Base-by-base conservation (phyloP, 345 rosid species). In the Garcia nutans region DNA sequence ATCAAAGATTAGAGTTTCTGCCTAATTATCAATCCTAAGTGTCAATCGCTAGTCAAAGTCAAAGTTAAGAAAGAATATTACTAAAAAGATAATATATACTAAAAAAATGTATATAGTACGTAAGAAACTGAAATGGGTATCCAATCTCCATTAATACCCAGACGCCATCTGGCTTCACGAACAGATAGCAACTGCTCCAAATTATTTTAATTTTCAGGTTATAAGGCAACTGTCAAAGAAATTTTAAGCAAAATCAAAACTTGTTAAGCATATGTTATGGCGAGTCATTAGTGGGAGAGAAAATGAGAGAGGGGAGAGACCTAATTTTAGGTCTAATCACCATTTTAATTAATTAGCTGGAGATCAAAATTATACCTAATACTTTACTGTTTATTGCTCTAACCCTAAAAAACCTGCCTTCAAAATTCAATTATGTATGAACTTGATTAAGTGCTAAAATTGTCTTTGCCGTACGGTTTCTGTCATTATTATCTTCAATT, bases 271-370 rank as follows among this genome's bases (percentile, higher is more conserved):
- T 54, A 52, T 52, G 56, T 52, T 5, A 13, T 47, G 52, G 52
- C 13, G 10, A 47, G 5, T 13, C 15, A 16, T 16, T 16, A 52
- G 56, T 52, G 56, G 58, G 8, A 47, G 22, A 50, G 37, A 15
- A n/a, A 49, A 3, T 11, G 17, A 10, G 13, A 15, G 50, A 37
- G 31, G n/a, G 1, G 3, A 42, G 31, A 42, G 52, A 71, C 65
- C 65, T 71, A 71, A 71, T n/a, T 71, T 71, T 58, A 71, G 74
- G 65, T 71, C 37, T 65, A 41, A 6, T 71, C 17, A 41, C 44
- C 59, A 15, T n/a, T 11, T 26, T 8, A 28, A 15, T 19, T 69
- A 69, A 69, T 69, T 28, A 50, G 41, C 41, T 37, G 6, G 6
- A 37, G 41, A 4, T 37, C 41, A 6, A 37, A 37, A 37, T 10